These are phyloP conservation scores for Hypericum androsaemum DNA, from an alignment of 345 rosid genomes.

Conservation along the genomic window DNA sequence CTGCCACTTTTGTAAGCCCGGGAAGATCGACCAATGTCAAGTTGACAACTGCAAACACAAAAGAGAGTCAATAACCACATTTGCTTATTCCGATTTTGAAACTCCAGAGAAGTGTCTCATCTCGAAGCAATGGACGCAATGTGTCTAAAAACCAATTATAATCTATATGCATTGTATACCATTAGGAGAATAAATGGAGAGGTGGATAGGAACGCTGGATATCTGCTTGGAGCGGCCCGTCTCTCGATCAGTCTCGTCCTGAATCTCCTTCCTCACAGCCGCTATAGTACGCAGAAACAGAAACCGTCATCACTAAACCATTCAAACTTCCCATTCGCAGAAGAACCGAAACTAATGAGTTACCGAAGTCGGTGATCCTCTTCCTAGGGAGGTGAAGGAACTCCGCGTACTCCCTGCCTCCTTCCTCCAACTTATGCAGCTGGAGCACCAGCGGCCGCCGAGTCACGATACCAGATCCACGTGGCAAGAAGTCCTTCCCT, in stretches of 20 bases:
- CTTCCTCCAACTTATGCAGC: constrained; percentile 33
- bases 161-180: constrained; percentile 26
- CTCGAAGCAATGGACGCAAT: too few relatives aligned
- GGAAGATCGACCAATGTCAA: constrained; percentile 97
- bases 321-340: background rate
- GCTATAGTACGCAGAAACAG: constrained; percentile 23
- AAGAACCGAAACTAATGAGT: background rate
- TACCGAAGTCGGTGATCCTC: constrained; percentile 30
- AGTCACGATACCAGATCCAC: constrained; percentile 75
- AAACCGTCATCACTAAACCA: background rate
- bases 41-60: constrained; percentile 71
- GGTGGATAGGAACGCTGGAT: constrained; percentile 95
- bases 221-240: constrained; percentile 84
- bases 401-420: constrained; percentile 30
- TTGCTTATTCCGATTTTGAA: too few relatives aligned
- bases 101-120: too few relatives aligned
- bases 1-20: constrained; percentile 97
- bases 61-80: constrained; percentile 7
- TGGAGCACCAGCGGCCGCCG: constrained; percentile 36
- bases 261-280: constrained; percentile 98
- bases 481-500: constrained; percentile 97
- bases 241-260: constrained; percentile 98
- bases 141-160: too few relatives aligned
- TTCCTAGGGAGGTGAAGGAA: constrained; percentile 30
- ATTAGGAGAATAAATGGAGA: constrained; percentile 84